A percentile compares a stretch with the other conserved stretches of the same genome.
Conservation (phyloP, 139 green algal species). For the Trebouxia sp. region DNA sequence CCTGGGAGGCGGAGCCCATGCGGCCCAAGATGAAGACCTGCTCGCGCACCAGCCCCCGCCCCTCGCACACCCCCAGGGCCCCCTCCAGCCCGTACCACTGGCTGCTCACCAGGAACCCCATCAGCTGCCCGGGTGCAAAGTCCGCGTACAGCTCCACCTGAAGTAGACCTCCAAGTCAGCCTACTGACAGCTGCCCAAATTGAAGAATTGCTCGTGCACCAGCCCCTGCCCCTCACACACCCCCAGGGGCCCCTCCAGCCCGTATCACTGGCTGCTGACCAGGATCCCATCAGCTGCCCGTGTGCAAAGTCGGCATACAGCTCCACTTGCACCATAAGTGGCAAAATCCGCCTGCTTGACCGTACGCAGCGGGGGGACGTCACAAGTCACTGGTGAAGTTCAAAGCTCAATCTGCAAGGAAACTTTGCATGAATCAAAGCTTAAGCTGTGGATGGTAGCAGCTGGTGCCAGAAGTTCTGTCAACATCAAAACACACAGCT, state of each 20-base stretch:
- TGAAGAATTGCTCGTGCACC: slow-evolving; percentile 82
- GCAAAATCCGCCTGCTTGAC: background rate
- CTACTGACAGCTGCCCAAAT: slow-evolving; percentile 59
- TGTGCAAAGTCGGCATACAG: background rate
- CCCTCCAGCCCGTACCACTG: slow-evolving; percentile 83
- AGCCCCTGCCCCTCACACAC: slow-evolving; percentile 71
- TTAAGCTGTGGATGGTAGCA: no score
- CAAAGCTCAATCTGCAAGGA: no score
- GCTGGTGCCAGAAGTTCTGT: no score
- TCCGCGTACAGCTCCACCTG: slow-evolving; percentile 90
- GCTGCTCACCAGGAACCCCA: slow-evolving; percentile 78
- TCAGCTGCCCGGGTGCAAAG: slow-evolving; percentile 70
- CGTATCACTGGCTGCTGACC: slow-evolving; percentile 71
- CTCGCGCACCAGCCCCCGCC: slow-evolving; percentile 68
- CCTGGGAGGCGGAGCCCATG: slow-evolving; percentile 80
- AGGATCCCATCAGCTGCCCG: background rate
- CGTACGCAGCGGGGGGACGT: no score
- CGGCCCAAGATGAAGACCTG: slow-evolving; percentile 88
- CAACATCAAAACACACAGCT: no score
- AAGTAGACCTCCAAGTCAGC: background rate
- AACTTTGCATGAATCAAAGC: no score
- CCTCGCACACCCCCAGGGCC: slow-evolving; percentile 75
- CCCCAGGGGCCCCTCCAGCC: slow-evolving; percentile 76
- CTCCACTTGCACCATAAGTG: slow-evolving; percentile 9
- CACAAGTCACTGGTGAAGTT: no score